Evolutionary conservation across 176 grass and related monocot species (phyloP).

Genomic region (Olyra latifolia): DNA sequence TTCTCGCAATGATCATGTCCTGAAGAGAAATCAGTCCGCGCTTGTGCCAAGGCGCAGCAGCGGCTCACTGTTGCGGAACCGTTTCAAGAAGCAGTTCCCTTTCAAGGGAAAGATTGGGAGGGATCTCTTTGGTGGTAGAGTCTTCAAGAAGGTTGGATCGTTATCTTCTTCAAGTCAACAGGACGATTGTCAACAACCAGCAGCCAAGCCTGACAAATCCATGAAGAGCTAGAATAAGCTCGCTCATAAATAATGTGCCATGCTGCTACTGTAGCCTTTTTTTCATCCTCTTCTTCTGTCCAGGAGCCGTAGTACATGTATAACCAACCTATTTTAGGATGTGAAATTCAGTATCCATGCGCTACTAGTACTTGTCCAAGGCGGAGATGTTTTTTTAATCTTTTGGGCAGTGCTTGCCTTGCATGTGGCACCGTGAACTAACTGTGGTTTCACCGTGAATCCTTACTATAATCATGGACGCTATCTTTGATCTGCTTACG

Average conservation of each 20-base stretch:
- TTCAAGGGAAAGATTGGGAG: slow-evolving; percentile 83
- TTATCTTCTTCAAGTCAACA: slow-evolving; percentile 50
- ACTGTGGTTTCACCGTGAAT: slow-evolving; percentile 28
- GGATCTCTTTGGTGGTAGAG: slow-evolving; percentile 63
- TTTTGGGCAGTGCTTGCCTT: slow-evolving; percentile 25
- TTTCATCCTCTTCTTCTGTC: slow-evolving; percentile 1
- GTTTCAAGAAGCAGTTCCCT: slow-evolving; percentile 77
- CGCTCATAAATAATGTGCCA: neutral
- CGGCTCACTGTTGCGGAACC: slow-evolving; percentile 51
- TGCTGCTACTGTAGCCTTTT: neutral
- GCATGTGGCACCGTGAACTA: slow-evolving; percentile 29
- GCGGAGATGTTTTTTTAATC: slow-evolving; percentile 7
- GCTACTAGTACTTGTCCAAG: neutral
- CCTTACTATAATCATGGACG: slow-evolving; percentile 23
- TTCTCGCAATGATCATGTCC: slow-evolving; percentile 23
- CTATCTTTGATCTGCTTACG: slow-evolving; percentile 9
- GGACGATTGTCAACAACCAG: slow-evolving; percentile 11
- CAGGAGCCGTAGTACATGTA: slow-evolving; percentile 32
- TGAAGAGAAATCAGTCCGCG: slow-evolving; percentile 57
- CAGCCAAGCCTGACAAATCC: neutral
- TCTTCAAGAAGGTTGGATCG: slow-evolving; percentile 61
- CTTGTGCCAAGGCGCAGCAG: slow-evolving; percentile 1
- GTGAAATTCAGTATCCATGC: slow-evolving; percentile 23
- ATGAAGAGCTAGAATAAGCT: slow-evolving; percentile 39
- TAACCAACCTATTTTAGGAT: slow-evolving; percentile 31